A percentile compares a stretch with the other conserved stretches of the same genome.
Evolutionary conservation across 75 land plant species (phyloP).

Genomic region (Cupressus sempervirens): DNA sequence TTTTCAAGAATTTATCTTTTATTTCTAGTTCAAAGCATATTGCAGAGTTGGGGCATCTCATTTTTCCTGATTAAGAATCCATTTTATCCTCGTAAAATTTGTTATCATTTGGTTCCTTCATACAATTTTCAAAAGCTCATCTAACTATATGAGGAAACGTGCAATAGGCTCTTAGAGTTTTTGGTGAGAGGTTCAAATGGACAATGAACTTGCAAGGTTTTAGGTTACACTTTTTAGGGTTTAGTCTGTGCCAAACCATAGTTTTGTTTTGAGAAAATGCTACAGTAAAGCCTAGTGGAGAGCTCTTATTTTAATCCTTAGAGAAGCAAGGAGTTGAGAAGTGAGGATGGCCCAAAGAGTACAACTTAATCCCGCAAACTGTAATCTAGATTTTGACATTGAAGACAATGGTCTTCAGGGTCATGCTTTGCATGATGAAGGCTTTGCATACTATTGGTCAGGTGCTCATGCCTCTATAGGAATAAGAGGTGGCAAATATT

Average conservation of each 20-base stretch:
- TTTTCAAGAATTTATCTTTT: no score
- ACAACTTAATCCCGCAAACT: slow-evolving; percentile 11
- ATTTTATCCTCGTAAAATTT: background rate
- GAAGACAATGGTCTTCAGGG: slow-evolving; percentile 38
- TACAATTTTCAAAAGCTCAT: background rate
- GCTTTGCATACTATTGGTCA: slow-evolving; percentile 64
- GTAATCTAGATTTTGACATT: slow-evolving; percentile 30
- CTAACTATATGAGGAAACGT: background rate
- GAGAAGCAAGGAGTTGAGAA: background rate
- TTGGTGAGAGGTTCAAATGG: no score
- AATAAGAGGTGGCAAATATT: slow-evolving; percentile 42
- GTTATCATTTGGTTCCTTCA: background rate
- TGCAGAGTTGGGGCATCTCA: slow-evolving; percentile 5
- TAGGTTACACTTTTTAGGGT: background rate
- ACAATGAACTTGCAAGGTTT: background rate
- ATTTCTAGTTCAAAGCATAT: no score
- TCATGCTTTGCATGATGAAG: slow-evolving; percentile 34
- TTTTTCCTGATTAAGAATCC: background rate
- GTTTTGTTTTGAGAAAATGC: background rate
- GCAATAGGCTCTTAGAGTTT: no score
- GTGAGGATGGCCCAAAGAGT: background rate
- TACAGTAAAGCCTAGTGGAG: background rate
- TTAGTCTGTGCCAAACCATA: background rate
- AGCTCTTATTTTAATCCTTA: background rate
- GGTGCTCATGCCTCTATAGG: slow-evolving; percentile 58